A percentile compares a stretch with the other conserved stretches of the same genome.
These are phyloP conservation scores for Mortierella sp. DNA, from an alignment of 371 early-diverging fungal species.

Conservation along the genomic window DNA sequence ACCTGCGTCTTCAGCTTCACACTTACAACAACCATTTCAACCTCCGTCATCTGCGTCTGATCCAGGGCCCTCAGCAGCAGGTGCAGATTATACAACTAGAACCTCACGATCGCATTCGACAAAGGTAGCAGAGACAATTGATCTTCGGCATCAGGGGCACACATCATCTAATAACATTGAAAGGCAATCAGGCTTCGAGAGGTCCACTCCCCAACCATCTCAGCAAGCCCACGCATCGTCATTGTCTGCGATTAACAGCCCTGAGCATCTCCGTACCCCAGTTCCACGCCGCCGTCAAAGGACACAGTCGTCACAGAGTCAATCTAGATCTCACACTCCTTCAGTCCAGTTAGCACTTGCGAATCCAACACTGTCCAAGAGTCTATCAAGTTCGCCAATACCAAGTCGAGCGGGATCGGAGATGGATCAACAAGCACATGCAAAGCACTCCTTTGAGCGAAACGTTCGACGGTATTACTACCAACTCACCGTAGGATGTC, in stretches of 20 bases:
- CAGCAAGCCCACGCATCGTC: not conserved
- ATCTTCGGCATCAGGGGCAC: not conserved
- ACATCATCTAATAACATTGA: not conserved
- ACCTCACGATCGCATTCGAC: not conserved
- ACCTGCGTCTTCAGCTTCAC: not conserved
- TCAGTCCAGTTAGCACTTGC: conserved; percentile 51
- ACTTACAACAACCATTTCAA: not conserved
- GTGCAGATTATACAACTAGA: not conserved
- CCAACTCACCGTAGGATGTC: conserved; percentile 71
- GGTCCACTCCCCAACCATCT: not conserved
- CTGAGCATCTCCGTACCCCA: conserved; percentile 8
- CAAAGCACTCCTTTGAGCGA: conserved; percentile 37
- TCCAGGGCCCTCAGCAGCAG: not conserved
- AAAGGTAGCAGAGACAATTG: not conserved
- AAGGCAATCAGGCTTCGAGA: not conserved
- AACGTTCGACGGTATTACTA: conserved; percentile 61
- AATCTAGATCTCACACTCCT: conserved; percentile 23
- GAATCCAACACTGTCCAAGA: conserved; percentile 44
- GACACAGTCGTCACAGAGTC: conserved; percentile 26
- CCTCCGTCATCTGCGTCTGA: not conserved
- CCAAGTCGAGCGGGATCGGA: conserved; percentile 26
- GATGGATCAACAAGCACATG: conserved; percentile 26
- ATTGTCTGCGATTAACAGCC: not conserved
- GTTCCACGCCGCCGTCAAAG: conserved; percentile 27
- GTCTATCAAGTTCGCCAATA: conserved; percentile 39